Conservation (phyloP, 768 basidiomycete genomes). For the Macrolepiota albuminosa region DNA sequence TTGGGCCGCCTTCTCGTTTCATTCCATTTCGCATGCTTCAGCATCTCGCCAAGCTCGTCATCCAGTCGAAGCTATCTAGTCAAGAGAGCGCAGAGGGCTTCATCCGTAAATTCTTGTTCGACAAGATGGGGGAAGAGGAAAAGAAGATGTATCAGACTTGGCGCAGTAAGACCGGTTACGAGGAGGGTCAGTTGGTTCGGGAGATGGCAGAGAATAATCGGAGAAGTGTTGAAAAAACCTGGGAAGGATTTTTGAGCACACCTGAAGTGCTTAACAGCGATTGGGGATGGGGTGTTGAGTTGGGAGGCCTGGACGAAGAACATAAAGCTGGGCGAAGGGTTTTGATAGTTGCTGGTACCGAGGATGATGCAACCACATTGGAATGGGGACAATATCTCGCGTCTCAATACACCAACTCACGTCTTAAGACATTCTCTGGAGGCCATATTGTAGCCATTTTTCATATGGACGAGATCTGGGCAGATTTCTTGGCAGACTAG, state of each 20-base stretch:
- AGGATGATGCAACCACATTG: slow-evolving; percentile 29
- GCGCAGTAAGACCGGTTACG: slow-evolving; percentile 30
- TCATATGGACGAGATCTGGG: slow-evolving; percentile 34
- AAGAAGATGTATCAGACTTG: slow-evolving; percentile 31
- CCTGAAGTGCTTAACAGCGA: slow-evolving; percentile 32
- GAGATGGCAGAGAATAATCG: slow-evolving; percentile 30
- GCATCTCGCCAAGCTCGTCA: slow-evolving; percentile 19
- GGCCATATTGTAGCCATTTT: slow-evolving; percentile 37
- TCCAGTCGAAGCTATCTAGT: slow-evolving; percentile 28
- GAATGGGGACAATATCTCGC: slow-evolving; percentile 33
- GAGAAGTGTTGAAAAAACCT: slow-evolving; percentile 36
- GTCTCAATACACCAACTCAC: slow-evolving; percentile 34
- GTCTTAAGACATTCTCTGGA: slow-evolving; percentile 29
- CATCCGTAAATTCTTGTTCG: slow-evolving; percentile 29
- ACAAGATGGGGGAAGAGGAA: slow-evolving; percentile 27
- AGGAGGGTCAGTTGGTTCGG: slow-evolving; percentile 34
- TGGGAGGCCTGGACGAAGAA: slow-evolving; percentile 36
- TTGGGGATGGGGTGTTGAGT: slow-evolving; percentile 34
- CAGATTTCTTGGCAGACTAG: slow-evolving; percentile 16
- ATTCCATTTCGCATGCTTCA: slow-evolving; percentile 29
- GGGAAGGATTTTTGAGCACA: slow-evolving; percentile 39
- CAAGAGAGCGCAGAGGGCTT: slow-evolving; percentile 33
- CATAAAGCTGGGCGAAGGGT: slow-evolving; percentile 34
- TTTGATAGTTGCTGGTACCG: slow-evolving; percentile 28
- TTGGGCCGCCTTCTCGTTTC: slow-evolving; percentile 31